Evolutionary conservation across 148 eudicot species (phyloP).

Genomic region (Oxyria digyna): DNA sequence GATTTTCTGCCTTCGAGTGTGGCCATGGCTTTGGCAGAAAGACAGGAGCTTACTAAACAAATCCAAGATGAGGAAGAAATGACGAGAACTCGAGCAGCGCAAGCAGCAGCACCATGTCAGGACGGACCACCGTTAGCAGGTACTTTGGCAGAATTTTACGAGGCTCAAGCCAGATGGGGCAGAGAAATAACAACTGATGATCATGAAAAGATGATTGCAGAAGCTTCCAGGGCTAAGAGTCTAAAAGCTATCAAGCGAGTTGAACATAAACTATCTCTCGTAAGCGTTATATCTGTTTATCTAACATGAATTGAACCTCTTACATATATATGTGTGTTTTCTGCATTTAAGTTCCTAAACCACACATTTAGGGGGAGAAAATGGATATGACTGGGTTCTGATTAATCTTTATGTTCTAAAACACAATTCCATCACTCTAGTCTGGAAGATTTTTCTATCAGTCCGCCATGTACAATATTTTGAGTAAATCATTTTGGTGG

Average conservation of each 20-base stretch:
- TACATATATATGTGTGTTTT: neutral
- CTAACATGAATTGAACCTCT: neutral
- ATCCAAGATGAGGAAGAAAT: slow-evolving; percentile 81
- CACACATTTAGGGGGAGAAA: neutral
- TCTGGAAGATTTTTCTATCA: neutral
- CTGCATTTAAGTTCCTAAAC: neutral
- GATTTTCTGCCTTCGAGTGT: slow-evolving; percentile 84
- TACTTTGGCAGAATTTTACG: slow-evolving; percentile 91
- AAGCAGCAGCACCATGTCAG: slow-evolving; percentile 25
- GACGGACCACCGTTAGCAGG: slow-evolving; percentile 56
- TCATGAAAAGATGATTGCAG: slow-evolving; percentile 54
- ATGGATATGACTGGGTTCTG: neutral
- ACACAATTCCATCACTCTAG: neutral
- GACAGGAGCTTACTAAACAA: slow-evolving; percentile 76
- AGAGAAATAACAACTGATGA: slow-evolving; percentile 66
- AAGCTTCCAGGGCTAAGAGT: slow-evolving; percentile 50
- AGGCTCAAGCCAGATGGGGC: slow-evolving; percentile 93
- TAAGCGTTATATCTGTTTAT: slow-evolving; percentile 25
- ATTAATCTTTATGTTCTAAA: neutral
- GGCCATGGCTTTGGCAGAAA: slow-evolving; percentile 74
- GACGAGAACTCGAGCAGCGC: slow-evolving; percentile 36
- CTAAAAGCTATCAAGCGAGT: slow-evolving; percentile 53
- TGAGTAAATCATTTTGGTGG: neutral
- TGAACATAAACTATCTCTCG: slow-evolving; percentile 68
- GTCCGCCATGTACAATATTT: neutral